Evolutionary conservation across 2,329 filamentous ascomycete species (phyloP).

Genomic region (Neofusicoccum kwambonambiense): DNA sequence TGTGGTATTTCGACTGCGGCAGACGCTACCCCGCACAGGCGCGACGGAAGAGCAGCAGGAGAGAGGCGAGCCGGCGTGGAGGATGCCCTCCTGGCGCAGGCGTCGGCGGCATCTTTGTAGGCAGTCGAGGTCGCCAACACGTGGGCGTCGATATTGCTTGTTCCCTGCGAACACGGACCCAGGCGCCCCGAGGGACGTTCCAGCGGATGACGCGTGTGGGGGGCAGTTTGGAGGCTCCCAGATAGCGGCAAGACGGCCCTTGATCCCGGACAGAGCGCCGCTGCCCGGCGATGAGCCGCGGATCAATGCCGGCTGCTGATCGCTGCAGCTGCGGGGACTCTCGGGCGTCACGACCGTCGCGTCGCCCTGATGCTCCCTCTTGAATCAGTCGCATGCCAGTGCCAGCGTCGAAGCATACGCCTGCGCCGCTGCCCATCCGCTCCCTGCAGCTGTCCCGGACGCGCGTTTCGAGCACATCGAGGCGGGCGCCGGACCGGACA

Average conservation of each 20-base stretch:
- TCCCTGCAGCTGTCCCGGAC: too few relatives aligned
- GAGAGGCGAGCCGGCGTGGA: not conserved
- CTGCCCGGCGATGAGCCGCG: conserved; percentile 2
- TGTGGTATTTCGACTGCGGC: not conserved
- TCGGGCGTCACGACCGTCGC: too few relatives aligned
- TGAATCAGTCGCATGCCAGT: too few relatives aligned
- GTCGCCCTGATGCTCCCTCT: too few relatives aligned
- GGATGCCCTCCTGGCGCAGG: not conserved
- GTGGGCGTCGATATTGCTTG: not conserved
- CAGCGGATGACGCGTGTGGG: not conserved
- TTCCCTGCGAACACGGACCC: not conserved
- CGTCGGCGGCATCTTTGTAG: not conserved
- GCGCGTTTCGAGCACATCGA: too few relatives aligned
- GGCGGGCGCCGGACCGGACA: too few relatives aligned
- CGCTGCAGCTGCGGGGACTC: too few relatives aligned
- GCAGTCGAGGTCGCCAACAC: not conserved
- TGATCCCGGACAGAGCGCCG: not conserved
- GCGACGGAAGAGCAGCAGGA: not conserved
- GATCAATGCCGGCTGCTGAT: not conserved
- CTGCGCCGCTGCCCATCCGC: too few relatives aligned
- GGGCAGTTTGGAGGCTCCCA: not conserved
- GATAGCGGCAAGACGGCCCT: not conserved
- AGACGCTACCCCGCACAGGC: not conserved
- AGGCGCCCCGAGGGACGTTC: not conserved
- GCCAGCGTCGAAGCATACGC: too few relatives aligned